These are phyloP conservation scores for Venturia pyrina DNA, from an alignment of 2,329 filamentous ascomycete species.

Conservation along the genomic window DNA sequence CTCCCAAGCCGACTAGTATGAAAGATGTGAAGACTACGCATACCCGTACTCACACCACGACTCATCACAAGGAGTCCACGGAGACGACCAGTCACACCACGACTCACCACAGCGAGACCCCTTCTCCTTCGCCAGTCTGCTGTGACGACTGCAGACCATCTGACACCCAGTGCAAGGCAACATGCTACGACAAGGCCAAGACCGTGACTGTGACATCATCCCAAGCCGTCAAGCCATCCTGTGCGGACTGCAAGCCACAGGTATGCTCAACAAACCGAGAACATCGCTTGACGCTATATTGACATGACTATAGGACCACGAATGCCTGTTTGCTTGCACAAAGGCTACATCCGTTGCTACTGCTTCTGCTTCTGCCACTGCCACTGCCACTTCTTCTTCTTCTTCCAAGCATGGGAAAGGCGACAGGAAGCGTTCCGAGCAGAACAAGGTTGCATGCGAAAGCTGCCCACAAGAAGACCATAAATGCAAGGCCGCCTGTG, in stretches of 20 bases:
- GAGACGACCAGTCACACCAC: not conserved
- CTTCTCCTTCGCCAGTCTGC: not conserved
- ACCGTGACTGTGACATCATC: not conserved
- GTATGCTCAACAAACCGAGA: not conserved
- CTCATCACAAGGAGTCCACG: not conserved
- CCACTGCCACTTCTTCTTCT: not conserved
- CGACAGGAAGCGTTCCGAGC: not conserved
- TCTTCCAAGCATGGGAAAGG: not conserved
- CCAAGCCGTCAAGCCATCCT: not conserved
- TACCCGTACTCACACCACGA: not conserved
- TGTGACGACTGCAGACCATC: not conserved
- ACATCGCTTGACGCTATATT: not conserved
- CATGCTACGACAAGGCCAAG: not conserved
- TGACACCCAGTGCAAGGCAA: not conserved
- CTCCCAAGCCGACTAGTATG: not conserved
- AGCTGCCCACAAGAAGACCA: not conserved
- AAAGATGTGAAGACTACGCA: not conserved
- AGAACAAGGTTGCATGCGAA: constrained; percentile 3
- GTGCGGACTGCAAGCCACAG: not conserved
- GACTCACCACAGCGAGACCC: not conserved
- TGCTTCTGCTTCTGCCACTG: not conserved
- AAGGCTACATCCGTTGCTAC: not conserved
- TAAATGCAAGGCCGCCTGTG: not conserved
- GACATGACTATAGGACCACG: not conserved
- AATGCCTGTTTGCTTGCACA: not conserved